Percentiles rank a stretch among this genome's conserved stretches.
phyloP scores from a whole-genome alignment of 2,329 filamentous ascomycete genomes.

The Tympanopsis confertula region DNA sequence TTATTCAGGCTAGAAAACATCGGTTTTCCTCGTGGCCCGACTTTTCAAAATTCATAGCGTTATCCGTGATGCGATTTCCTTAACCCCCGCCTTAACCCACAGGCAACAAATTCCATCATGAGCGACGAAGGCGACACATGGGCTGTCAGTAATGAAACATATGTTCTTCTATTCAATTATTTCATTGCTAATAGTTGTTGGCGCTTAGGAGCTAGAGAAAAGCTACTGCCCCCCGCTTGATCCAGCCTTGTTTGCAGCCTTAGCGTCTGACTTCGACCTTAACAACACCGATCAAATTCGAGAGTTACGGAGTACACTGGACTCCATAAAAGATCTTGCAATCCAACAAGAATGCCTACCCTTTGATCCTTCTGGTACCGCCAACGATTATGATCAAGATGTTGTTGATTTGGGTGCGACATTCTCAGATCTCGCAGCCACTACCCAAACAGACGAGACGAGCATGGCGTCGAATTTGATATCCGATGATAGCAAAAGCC shows the following conservation, averaged over 20 bases:
- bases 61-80: too few species aligned
- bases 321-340: conserved; percentile 37
- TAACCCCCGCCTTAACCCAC: too few species aligned
- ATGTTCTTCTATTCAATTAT: too few species aligned
- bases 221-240: conserved; percentile 51
- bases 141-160: too few species aligned
- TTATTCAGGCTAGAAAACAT: too few species aligned
- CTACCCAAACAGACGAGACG: background rate
- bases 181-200: too few species aligned
- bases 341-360: conserved; percentile 34
- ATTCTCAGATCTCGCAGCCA: conserved; percentile 7
- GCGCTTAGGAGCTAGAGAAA: conserved; percentile 25
- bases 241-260: conserved; percentile 42
- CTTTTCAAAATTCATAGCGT: too few species aligned
- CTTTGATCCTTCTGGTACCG: conserved; percentile 38
- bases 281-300: conserved; percentile 23
- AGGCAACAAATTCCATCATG: too few species aligned
- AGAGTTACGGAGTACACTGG: conserved; percentile 31
- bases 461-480: background rate
- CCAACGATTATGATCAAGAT: conserved; percentile 11
- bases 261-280: conserved; percentile 42
- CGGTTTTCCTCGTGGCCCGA: too few species aligned
- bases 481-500: too few species aligned
- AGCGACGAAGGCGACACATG: too few species aligned
- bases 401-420: conserved; percentile 14